Evolutionary conservation across 1,284 basidiomycete species (phyloP), one percentile per base, ranked within the genome.

Genomic region (Polyporus tsugae): DNA sequence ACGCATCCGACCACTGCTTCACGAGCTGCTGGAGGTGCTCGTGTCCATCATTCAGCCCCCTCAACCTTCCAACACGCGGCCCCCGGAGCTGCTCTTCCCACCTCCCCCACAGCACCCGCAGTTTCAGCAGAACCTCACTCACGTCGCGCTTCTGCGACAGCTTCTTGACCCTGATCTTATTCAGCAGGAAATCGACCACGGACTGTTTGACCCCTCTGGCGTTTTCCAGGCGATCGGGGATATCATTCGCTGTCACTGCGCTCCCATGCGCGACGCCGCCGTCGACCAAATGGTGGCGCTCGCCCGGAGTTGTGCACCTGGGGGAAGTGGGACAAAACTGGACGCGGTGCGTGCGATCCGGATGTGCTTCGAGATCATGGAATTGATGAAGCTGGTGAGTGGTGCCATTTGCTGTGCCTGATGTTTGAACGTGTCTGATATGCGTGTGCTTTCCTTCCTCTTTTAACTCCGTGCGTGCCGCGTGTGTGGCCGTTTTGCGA

Each of bases 331-430:
- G n/a, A 84, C 81, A 74, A 86, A 87, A 68, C 82, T 83, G 44
- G 88, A 92, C 74, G 90, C 95, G 35, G 89, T 95, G 65, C 85
- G 84, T 67, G 94, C 93, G 13, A 86, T 97, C 69, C 86, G 93
- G 68, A 87, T 92, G 84, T 96, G 94, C 82, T 91, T 98, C 78
- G 95, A 97, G 80, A 91, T 97, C 69, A 85, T 97, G 64, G 96
- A 98, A 82, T 86, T 96, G 73, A 97, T 98, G 96, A 97, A 97
- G 85, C 86, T 98, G 75, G 95, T 94, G 76, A 79, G 92, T 71
- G 63, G 39, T 62, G 39, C 13, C 17, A n/a, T 86, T 39, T 72
- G 52, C 70, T 36, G 55, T 55, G 59, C 46, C 64, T 68, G 61
- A 65, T 67, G 35, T 38, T 33, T 58, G 63, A 61, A 35, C 57